These are phyloP conservation scores for Aspergillus egyptiacus DNA, from an alignment of 495 filamentous ascomycete genomes.

Conservation along the genomic window DNA sequence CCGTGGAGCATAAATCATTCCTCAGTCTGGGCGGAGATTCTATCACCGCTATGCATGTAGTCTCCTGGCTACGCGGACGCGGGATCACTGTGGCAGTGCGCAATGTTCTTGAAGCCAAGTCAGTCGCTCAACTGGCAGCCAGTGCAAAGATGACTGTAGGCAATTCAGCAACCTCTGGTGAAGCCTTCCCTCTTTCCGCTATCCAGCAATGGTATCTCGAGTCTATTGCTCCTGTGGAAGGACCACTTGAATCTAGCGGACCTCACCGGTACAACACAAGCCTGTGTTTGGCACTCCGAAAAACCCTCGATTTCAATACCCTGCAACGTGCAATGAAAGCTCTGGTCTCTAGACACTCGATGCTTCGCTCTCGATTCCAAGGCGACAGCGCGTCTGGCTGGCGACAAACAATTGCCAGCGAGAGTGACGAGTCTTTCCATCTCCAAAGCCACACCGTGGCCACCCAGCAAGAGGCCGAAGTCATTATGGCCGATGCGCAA, in stretches of 20 bases:
- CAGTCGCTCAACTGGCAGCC: conserved; percentile 2
- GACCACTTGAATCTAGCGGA: background rate
- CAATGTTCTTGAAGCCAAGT: conserved; percentile 26
- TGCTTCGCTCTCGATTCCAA: conserved; percentile 8
- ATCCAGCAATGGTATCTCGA: conserved; percentile 7
- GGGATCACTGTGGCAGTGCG: conserved; percentile 18
- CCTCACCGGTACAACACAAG: conserved; percentile 1
- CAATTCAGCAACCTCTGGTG: background rate
- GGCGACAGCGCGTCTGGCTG: background rate
- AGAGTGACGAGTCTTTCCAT: background rate
- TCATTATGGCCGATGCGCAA: background rate
- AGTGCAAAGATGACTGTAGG: background rate
- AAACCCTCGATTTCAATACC: background rate
- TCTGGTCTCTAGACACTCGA: background rate
- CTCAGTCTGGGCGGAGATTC: conserved; percentile 32
- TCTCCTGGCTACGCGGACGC: conserved; percentile 16
- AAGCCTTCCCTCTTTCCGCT: conserved; percentile 6
- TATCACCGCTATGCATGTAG: conserved; percentile 54
- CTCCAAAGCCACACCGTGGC: background rate
- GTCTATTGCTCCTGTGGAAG: background rate
- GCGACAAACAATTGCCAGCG: background rate
- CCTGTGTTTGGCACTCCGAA: background rate
- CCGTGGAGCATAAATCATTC: conserved; percentile 20
- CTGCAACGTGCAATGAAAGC: background rate
- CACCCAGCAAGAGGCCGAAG: background rate